Conservation (phyloP, 306 rosid species). For the Benincasa hispida region DNA sequence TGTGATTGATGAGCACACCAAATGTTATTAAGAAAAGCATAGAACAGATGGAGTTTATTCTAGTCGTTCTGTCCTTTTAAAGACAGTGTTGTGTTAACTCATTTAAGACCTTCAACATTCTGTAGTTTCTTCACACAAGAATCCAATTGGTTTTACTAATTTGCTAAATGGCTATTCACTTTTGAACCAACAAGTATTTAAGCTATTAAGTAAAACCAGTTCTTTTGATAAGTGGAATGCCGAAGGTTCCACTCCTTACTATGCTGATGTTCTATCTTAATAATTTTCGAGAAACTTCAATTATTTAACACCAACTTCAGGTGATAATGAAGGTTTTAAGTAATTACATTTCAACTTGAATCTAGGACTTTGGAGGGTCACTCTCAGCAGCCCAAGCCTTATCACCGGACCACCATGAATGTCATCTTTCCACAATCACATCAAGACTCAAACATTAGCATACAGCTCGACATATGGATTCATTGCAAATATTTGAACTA, state of each 20-base stretch:
- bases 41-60: neutral
- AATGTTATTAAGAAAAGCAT: neutral
- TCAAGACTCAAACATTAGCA: neutral
- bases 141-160: neutral
- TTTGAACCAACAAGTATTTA: neutral
- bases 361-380: neutral
- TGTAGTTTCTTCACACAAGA: neutral
- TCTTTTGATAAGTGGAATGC: neutral
- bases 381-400: neutral
- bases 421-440: neutral
- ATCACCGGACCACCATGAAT: neutral
- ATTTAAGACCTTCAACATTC: neutral
- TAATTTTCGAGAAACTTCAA: neutral
- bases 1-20: conserved; percentile 7
- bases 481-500: neutral
- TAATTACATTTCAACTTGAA: too few species aligned
- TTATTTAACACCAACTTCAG: neutral
- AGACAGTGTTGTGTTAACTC: neutral
- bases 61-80: neutral
- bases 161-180: neutral
- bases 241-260: neutral
- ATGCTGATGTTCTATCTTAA: neutral
- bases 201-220: neutral
- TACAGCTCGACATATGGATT: neutral
- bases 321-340: too few species aligned